Percentiles rank a stretch among this genome's conserved stretches.
Conservation (phyloP, 2,329 filamentous ascomycete species). For the Aurifilum marmelostoma region DNA sequence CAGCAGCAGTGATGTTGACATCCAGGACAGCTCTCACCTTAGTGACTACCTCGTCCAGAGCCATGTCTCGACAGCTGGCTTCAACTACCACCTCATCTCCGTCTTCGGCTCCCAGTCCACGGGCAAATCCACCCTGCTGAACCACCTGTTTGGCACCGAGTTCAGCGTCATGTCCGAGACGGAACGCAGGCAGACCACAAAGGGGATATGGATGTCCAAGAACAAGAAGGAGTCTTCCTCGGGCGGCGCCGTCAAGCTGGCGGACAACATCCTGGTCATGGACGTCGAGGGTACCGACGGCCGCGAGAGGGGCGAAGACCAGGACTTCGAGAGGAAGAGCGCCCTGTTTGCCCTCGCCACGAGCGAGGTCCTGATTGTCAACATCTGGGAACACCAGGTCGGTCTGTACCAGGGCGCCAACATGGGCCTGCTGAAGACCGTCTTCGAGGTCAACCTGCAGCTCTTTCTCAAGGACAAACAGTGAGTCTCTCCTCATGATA, state of each 20-base stretch:
- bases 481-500: slow-evolving; percentile 52
- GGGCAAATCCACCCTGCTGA: slow-evolving; percentile 95
- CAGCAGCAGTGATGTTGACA: slow-evolving; percentile 28
- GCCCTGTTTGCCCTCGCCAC: slow-evolving; percentile 96
- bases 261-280: slow-evolving; percentile 98
- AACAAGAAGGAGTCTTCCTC: slow-evolving; percentile 70
- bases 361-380: slow-evolving; percentile 96
- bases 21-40: slow-evolving; percentile 65
- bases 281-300: slow-evolving; percentile 98
- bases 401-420: slow-evolving; percentile 98
- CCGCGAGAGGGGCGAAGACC: slow-evolving; percentile 93
- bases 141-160: slow-evolving; percentile 91
- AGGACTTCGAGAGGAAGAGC: slow-evolving; percentile 98
- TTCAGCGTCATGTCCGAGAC: slow-evolving; percentile 98
- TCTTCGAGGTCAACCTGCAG: slow-evolving; percentile 98
- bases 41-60: slow-evolving; percentile 80
- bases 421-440: slow-evolving; percentile 97
- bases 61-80: slow-evolving; percentile 83
- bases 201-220: slow-evolving; percentile 99
- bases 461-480: slow-evolving; percentile 94
- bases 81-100: slow-evolving; percentile 99
- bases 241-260: slow-evolving; percentile 66
- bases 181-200: slow-evolving; percentile 93
- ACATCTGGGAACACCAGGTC: slow-evolving; percentile 99
- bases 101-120: slow-evolving; percentile 99